Evolutionary conservation across 257 asterid species (phyloP).

Genomic region (Agastache rugosa): DNA sequence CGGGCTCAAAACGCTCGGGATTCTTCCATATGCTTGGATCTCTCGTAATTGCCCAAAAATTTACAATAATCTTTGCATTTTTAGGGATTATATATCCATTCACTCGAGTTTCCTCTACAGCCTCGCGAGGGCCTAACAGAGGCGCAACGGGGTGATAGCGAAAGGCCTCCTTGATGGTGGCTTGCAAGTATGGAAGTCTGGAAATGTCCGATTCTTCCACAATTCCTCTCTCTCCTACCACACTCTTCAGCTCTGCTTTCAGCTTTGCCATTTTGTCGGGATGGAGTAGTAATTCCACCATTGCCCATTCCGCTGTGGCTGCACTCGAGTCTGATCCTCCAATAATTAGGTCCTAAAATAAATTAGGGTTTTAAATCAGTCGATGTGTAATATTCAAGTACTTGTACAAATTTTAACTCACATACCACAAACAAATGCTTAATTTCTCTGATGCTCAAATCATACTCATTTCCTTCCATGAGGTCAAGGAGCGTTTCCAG

Average conservation of each 20-base stretch:
- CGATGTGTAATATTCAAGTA: too few species aligned
- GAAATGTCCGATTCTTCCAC: neutral
- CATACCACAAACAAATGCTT: neutral
- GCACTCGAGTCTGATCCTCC: constrained; percentile 10
- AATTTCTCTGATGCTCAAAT: neutral
- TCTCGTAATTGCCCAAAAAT: neutral
- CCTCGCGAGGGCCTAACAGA: neutral
- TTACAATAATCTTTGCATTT: neutral
- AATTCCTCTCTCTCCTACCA: neutral
- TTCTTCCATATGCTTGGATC: constrained; percentile 12
- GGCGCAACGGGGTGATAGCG: neutral
- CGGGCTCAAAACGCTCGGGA: constrained; percentile 2
- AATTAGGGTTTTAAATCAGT: too few species aligned
- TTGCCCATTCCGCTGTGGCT: constrained; percentile 35
- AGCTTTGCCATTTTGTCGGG: constrained; percentile 28
- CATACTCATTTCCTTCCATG: neutral
- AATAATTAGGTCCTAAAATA: neutral
- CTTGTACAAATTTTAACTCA: too few species aligned
- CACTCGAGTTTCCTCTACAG: neutral
- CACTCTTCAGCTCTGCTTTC: neutral
- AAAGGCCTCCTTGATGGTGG: neutral
- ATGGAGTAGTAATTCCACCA: constrained; percentile 39
- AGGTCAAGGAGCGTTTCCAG: neutral
- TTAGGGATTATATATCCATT: neutral
- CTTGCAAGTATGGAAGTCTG: constrained; percentile 13